These are phyloP conservation scores for Cladosporium cucumerinum DNA, from an alignment of 2,329 filamentous ascomycete species.

Conservation along the genomic window DNA sequence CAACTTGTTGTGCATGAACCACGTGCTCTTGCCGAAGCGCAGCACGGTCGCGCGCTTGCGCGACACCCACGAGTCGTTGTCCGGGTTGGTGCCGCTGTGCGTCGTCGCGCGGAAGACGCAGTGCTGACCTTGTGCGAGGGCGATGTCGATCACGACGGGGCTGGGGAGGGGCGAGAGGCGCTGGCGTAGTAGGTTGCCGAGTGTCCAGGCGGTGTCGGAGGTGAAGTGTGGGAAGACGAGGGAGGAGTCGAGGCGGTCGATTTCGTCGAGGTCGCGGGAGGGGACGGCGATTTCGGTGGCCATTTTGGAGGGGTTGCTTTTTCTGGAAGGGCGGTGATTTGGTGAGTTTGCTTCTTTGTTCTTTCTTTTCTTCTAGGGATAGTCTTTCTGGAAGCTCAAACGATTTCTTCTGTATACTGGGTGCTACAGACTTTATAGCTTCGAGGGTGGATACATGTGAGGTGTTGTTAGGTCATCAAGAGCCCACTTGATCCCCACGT, in stretches of 20 bases:
- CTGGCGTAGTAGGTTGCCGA: conserved; percentile 62
- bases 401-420: neutral
- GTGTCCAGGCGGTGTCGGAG: conserved; percentile 60
- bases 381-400: neutral
- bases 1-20: conserved; percentile 68
- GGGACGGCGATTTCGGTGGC: conserved; percentile 11
- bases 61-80: conserved; percentile 55
- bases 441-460: neutral
- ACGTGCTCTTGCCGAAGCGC: conserved; percentile 66
- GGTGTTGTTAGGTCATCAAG: neutral
- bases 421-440: conserved; percentile 7
- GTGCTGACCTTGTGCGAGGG: conserved; percentile 51
- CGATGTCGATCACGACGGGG: conserved; percentile 62
- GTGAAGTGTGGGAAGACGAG: conserved; percentile 58
- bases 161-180: conserved; percentile 57
- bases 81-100: conserved; percentile 63
- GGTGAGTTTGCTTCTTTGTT: neutral
- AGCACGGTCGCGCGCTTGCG: conserved; percentile 71
- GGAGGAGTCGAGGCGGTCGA: conserved; percentile 41
- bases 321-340: neutral
- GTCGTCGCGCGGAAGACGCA: conserved; percentile 67
- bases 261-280: conserved; percentile 37
- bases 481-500: neutral
- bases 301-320: neutral
- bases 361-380: neutral